A percentile compares a stretch with the other conserved stretches of the same genome.
phyloP scores from a whole-genome alignment of 208 protist species.

The Strigomonas galati region DNA sequence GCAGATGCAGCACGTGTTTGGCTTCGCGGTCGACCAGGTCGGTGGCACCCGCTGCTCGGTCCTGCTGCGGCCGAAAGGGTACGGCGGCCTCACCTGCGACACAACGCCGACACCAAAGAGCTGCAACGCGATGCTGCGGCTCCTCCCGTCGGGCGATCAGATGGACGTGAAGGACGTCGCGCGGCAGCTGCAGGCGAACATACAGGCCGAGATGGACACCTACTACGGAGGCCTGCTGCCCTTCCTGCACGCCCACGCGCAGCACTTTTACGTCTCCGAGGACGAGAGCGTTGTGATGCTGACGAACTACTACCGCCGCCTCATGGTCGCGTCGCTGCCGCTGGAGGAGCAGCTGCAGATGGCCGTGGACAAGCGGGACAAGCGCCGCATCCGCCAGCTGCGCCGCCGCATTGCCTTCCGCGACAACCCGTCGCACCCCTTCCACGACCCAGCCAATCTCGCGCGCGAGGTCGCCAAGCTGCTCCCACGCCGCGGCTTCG shows the following conservation, averaged over 20 bases:
- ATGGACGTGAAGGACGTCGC: conserved; percentile 43
- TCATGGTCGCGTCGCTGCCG: conserved; percentile 48
- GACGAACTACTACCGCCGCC: conserved; percentile 59
- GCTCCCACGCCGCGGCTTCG: conserved; percentile 70
- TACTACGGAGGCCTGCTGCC: conserved; percentile 61
- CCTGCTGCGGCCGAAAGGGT: conserved; percentile 59
- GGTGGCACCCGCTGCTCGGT: conserved; percentile 35
- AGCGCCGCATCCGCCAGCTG: conserved; percentile 54
- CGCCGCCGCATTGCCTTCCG: conserved; percentile 82
- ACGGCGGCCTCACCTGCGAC: conserved; percentile 49
- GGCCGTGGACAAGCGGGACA: conserved; percentile 56
- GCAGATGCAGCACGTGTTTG: conserved; percentile 90
- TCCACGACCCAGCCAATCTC: conserved; percentile 89
- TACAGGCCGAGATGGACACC: conserved; percentile 38
- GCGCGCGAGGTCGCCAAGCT: conserved; percentile 72
- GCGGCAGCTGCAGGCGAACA: conserved; percentile 24
- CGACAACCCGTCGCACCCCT: conserved; percentile 78
- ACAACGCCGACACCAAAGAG: conserved; percentile 74
- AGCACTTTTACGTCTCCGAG: conserved; percentile 64
- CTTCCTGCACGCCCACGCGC: conserved; percentile 64
- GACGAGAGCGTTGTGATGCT: conserved; percentile 74
- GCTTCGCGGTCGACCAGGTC: conserved; percentile 60
- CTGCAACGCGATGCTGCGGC: conserved; percentile 48
- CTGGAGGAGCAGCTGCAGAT: conserved; percentile 84
- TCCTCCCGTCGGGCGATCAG: conserved; percentile 46